Evolutionary conservation across 148 eudicot species (phyloP).

Genomic region (Rhododendron vialii): DNA sequence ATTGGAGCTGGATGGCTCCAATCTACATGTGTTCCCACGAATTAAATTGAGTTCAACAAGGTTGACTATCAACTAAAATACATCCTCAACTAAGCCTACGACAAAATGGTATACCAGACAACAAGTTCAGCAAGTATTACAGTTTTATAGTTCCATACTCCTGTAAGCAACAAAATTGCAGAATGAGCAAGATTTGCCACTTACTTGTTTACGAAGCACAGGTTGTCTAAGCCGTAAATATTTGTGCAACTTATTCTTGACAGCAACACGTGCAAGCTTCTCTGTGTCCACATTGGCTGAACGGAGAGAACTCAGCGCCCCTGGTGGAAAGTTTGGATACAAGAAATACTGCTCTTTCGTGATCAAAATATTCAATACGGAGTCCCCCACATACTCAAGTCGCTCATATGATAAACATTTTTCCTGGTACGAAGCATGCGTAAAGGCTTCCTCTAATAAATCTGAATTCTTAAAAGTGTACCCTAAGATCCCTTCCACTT

Average conservation of each 20-base stretch:
- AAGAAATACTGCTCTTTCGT: slow-evolving; percentile 31
- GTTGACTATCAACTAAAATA: not conserved
- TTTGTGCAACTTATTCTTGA: slow-evolving; percentile 28
- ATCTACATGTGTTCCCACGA: not conserved
- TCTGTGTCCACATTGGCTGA: slow-evolving; percentile 57
- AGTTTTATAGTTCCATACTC: not conserved
- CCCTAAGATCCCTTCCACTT: slow-evolving; percentile 22
- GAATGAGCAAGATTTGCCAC: not conserved
- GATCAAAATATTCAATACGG: slow-evolving; percentile 37
- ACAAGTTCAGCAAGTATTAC: not conserved
- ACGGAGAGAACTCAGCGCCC: slow-evolving; percentile 38
- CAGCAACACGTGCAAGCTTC: slow-evolving; percentile 55
- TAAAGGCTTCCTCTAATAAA: slow-evolving; percentile 45
- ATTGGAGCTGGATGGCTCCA: not conserved
- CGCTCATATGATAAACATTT: slow-evolving; percentile 33
- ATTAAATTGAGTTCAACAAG: not conserved
- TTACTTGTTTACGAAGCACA: slow-evolving; percentile 29
- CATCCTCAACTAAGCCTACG: not conserved
- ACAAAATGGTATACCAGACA: not conserved
- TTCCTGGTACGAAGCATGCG: slow-evolving; percentile 31
- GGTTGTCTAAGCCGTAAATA: slow-evolving; percentile 33
- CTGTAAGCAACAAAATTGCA: not conserved
- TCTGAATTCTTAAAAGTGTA: slow-evolving; percentile 31
- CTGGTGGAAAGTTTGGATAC: slow-evolving; percentile 39
- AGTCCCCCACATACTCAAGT: slow-evolving; percentile 55